Evolutionary conservation across 1,139 yeast species (phyloP), one percentile per base, ranked within the genome.

Genomic region (Geotrichum klebahnii): DNA sequence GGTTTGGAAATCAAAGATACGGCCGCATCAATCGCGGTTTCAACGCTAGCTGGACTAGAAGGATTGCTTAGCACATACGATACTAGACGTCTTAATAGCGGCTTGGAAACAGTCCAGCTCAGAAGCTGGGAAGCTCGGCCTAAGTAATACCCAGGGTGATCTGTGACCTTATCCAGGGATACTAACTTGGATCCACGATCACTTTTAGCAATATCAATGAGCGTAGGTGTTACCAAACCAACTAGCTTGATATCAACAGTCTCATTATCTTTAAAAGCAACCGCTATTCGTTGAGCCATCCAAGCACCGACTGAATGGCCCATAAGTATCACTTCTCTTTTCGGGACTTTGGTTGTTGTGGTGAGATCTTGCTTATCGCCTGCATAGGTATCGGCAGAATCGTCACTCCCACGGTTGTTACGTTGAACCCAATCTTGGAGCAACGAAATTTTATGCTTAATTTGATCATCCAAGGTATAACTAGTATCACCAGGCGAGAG

Each of bases 241-340:
- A 76, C 71, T 50, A 80, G 73, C 48, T 51, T 58, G 9, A 68
- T 56, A 14, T 63, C 54, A n/a, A 59, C 46, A 4, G 53, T 48
- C 1, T 58, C 31, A 5, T 52, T 42, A 29, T 57, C 55, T 9
- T 48, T 34, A 5, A 59, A 51, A 8, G 53, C 52, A 36, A 63
- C 59, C 1, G 76, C 69, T 0, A 79, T 69, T 44, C 84, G 61
- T 61, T 81, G 86, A 2, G 71, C 65, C 29, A 82, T 67, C 69
- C 75, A 81, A 0, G 78, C 70, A 1, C 88, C 88, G 43, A 81
- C 76, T 0, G 87, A 81, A 61, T 82, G 88, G 24, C 83, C 79
- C 56, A 80, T 63, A 14, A 81, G 67, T 52, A 70, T 68, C 1
- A 81, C 63, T 12, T 73, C 70, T 16, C 75, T n/a, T n/a, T n/a